phyloP scores from a whole-genome alignment of 768 basidiomycete species.

The Amanita exitialis region DNA sequence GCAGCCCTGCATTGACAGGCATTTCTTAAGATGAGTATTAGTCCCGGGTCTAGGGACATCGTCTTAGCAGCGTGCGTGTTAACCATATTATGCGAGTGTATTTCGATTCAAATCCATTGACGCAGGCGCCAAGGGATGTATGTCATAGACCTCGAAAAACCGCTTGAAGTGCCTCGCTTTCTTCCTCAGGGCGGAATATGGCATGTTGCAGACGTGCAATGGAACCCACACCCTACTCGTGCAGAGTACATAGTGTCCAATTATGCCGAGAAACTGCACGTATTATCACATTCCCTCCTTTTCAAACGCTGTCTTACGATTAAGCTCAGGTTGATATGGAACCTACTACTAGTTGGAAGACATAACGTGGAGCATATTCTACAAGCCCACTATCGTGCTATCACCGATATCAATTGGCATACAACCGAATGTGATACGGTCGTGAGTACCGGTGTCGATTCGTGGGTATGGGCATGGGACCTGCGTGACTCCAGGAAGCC shows the following conservation, averaged over 20 bases:
- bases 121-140: constrained; percentile 77
- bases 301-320: constrained; percentile 1
- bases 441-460: constrained; percentile 86
- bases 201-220: constrained; percentile 91
- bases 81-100: neutral
- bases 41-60: constrained; percentile 79
- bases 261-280: constrained; percentile 80
- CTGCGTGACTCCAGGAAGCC: constrained; percentile 62
- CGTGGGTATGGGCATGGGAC: constrained; percentile 95
- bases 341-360: constrained; percentile 63
- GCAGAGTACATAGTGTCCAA: constrained; percentile 83
- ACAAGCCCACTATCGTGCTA: constrained; percentile 86
- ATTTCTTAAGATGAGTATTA: constrained; percentile 71
- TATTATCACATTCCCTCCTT: constrained; percentile 2
- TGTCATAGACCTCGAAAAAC: constrained; percentile 88
- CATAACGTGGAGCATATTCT: constrained; percentile 80
- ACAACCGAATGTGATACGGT: constrained; percentile 76
- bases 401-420: constrained; percentile 99
- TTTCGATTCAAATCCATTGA: neutral
- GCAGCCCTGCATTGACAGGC: constrained; percentile 1
- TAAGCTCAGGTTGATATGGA: constrained; percentile 76
- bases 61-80: constrained; percentile 64
- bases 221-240: constrained; percentile 75
- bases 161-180: constrained; percentile 81
- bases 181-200: constrained; percentile 94